Conservation (phyloP, 192 early-diverging fungal species). For the Linnemannia elongata region DNA sequence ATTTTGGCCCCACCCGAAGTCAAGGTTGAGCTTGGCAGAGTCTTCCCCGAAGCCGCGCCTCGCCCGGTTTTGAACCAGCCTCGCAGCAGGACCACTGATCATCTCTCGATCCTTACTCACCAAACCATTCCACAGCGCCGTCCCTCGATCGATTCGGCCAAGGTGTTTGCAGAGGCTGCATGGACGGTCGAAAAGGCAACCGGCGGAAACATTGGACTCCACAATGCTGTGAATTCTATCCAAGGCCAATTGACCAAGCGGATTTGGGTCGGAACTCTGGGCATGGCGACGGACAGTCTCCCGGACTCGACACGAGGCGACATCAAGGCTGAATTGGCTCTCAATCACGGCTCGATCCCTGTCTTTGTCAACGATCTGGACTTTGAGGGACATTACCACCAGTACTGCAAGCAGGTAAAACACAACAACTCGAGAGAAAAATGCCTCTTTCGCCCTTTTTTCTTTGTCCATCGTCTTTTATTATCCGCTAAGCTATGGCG, state of each 20-base stretch:
- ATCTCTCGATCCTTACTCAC: slow-evolving; percentile 24
- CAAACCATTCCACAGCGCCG: slow-evolving; percentile 6
- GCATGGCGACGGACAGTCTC: slow-evolving; percentile 79
- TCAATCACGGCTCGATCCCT: slow-evolving; percentile 77
- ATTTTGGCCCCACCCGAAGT: slow-evolving; percentile 27
- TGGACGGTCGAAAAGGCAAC: slow-evolving; percentile 82
- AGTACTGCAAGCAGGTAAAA: slow-evolving; percentile 94
- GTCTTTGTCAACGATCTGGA: slow-evolving; percentile 86
- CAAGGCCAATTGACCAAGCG: slow-evolving; percentile 66
- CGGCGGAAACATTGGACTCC: slow-evolving; percentile 94
- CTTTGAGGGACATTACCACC: slow-evolving; percentile 93
- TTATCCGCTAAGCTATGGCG: slow-evolving; percentile 2
- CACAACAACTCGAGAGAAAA: background rate
- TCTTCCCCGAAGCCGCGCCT: slow-evolving; percentile 54
- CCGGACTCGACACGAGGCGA: slow-evolving; percentile 70
- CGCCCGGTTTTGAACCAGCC: slow-evolving; percentile 48
- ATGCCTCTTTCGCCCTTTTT: background rate
- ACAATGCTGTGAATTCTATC: slow-evolving; percentile 89
- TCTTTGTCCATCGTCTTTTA: background rate
- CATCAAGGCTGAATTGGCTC: slow-evolving; percentile 71
- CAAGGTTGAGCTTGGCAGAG: slow-evolving; percentile 23
- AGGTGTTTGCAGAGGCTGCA: slow-evolving; percentile 57
- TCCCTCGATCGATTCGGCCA: slow-evolving; percentile 52
- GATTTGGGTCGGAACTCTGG: slow-evolving; percentile 85
- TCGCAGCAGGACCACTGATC: slow-evolving; percentile 48